Conservation (phyloP, 352 stramenopile species). For the Achlya hypogyna region DNA sequence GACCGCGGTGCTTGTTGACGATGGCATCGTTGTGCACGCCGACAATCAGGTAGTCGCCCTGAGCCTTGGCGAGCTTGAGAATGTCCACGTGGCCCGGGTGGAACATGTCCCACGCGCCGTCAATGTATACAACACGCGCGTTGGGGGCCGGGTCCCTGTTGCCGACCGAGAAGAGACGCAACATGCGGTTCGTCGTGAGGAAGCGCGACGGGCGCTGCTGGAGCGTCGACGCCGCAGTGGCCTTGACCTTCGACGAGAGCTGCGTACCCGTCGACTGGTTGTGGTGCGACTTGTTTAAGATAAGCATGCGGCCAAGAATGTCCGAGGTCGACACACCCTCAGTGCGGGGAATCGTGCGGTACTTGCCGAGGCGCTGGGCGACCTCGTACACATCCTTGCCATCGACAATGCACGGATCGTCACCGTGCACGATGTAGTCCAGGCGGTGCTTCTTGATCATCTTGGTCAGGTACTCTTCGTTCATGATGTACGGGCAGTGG, state of each 20-base stretch:
- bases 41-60: slow-evolving; percentile 95
- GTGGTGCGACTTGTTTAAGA: slow-evolving; percentile 93
- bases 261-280: slow-evolving; percentile 72
- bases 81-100: slow-evolving; percentile 96
- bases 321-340: slow-evolving; percentile 97
- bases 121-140: slow-evolving; percentile 96
- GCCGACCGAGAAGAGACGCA: slow-evolving; percentile 86
- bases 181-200: slow-evolving; percentile 93
- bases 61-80: slow-evolving; percentile 86
- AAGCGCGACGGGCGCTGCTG: slow-evolving; percentile 86
- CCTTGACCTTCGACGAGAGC: slow-evolving; percentile 60
- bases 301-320: slow-evolving; percentile 97
- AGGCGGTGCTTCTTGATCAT: slow-evolving; percentile 97
- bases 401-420: slow-evolving; percentile 98
- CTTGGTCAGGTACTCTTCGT: slow-evolving; percentile 94
- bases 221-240: slow-evolving; percentile 29
- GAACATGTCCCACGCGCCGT: slow-evolving; percentile 99
- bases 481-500: slow-evolving; percentile 98
- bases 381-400: slow-evolving; percentile 97
- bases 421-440: slow-evolving; percentile 98
- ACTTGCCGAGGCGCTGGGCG: slow-evolving; percentile 94
- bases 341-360: slow-evolving; percentile 92
- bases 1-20: slow-evolving; percentile 81
- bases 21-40: slow-evolving; percentile 93
- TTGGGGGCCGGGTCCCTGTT: slow-evolving; percentile 81